Percentiles rank a stretch among this genome's conserved stretches.
phyloP scores from a whole-genome alignment of 2,329 filamentous ascomycete species.

The Cordyceps cicadae region DNA sequence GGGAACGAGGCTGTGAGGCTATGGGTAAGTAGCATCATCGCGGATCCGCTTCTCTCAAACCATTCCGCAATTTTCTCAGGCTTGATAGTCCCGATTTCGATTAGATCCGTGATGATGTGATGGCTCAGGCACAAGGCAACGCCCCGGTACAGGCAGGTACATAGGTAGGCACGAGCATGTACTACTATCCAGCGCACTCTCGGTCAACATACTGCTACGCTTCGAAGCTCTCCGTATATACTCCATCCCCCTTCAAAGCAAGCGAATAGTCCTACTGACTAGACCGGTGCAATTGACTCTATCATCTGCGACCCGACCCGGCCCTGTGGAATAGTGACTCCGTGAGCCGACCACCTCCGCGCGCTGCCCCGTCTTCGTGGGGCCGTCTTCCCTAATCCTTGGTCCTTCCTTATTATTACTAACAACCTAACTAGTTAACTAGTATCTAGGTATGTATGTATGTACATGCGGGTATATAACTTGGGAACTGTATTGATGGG shows the following conservation, averaged over 20 bases:
- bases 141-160: neutral
- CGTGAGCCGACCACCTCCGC: neutral
- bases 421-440: too few relatives aligned
- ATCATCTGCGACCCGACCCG: neutral
- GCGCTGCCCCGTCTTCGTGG: neutral
- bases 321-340: neutral
- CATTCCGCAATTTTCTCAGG: neutral
- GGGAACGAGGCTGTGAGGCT: neutral
- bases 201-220: neutral
- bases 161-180: neutral
- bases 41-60: neutral
- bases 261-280: neutral
- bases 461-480: too few relatives aligned
- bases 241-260: too few relatives aligned
- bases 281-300: neutral
- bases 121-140: neutral
- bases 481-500: too few relatives aligned
- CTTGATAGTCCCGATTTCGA: neutral
- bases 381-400: neutral
- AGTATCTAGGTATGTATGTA: too few relatives aligned
- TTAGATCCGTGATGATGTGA: neutral
- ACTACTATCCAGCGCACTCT: neutral
- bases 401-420: too few relatives aligned
- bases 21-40: neutral
- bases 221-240: too few relatives aligned